A percentile compares a stretch with the other conserved stretches of the same genome.
Conservation (phyloP, 495 filamentous ascomycete genomes). For the Xylaria telfairii region DNA sequence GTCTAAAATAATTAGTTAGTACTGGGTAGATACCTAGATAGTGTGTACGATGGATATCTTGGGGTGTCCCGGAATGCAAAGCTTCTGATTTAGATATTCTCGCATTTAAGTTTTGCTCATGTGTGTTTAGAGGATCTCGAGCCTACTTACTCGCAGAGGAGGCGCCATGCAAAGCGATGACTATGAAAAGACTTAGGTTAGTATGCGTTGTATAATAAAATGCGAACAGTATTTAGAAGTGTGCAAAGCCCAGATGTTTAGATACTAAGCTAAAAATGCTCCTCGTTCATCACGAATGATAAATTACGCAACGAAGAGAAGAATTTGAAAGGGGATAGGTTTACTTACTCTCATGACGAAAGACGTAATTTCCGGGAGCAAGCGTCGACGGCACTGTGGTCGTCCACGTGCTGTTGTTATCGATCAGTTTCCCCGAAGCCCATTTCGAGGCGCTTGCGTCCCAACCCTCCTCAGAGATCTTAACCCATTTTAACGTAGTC, state of each 20-base stretch:
- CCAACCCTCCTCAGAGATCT: conserved; percentile 46
- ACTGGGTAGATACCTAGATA: not conserved
- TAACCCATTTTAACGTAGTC: conserved; percentile 48
- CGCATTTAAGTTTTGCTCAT: not conserved
- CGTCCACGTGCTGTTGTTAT: conserved; percentile 65
- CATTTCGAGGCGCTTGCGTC: conserved; percentile 38
- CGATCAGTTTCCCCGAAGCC: conserved; percentile 40
- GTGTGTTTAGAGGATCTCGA: not conserved
- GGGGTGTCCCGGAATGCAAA: not conserved
- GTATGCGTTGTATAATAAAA: not conserved
- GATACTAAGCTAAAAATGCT: not conserved
- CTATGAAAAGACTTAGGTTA: not conserved
- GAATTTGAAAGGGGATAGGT: not conserved
- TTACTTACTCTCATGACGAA: conserved; percentile 70
- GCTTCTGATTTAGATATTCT: not conserved
- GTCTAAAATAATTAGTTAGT: conserved; percentile 36
- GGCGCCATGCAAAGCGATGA: conserved; percentile 15
- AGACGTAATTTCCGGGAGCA: conserved; percentile 66
- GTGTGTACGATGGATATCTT: not conserved
- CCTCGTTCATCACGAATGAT: not conserved
- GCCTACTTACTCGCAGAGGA: not conserved
- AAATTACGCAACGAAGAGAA: not conserved
- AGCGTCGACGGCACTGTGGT: conserved; percentile 66
- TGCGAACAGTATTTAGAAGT: not conserved
- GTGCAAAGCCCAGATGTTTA: not conserved